These are phyloP conservation scores for Cercospora janseana DNA, from an alignment of 2,329 filamentous ascomycete species.

Conservation along the genomic window DNA sequence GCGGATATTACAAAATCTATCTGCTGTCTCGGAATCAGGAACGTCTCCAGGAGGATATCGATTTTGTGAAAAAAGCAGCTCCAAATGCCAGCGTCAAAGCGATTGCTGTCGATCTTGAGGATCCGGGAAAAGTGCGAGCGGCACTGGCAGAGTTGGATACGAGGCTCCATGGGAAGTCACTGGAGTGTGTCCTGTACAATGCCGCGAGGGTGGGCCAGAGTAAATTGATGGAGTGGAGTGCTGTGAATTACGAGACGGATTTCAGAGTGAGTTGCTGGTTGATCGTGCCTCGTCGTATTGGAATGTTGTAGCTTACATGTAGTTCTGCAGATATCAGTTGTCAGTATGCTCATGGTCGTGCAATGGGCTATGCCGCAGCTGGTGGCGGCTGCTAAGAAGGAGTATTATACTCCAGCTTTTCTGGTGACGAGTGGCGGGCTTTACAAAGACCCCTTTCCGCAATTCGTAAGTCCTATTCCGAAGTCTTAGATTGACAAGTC, in stretches of 20 bases:
- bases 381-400: slow-evolving; percentile 28
- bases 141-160: slow-evolving; percentile 44
- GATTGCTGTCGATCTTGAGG: slow-evolving; percentile 45
- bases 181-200: slow-evolving; percentile 53
- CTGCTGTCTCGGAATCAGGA: slow-evolving; percentile 28
- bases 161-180: slow-evolving; percentile 33
- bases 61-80: slow-evolving; percentile 21
- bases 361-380: slow-evolving; percentile 48
- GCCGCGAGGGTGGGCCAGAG: slow-evolving; percentile 48
- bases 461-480: slow-evolving; percentile 7
- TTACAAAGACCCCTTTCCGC: slow-evolving; percentile 46
- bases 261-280: slow-evolving; percentile 41
- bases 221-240: slow-evolving; percentile 41
- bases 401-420: slow-evolving; percentile 41
- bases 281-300: neutral
- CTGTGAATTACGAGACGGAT: slow-evolving; percentile 50
- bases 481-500: too few relatives aligned
- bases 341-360: slow-evolving; percentile 47
- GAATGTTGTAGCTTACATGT: neutral
- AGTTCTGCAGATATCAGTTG: slow-evolving; percentile 42
- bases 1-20: slow-evolving; percentile 30
- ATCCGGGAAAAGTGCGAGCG: slow-evolving; percentile 38
- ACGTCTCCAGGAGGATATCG: slow-evolving; percentile 29
- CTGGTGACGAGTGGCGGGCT: slow-evolving; percentile 51
- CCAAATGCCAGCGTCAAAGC: slow-evolving; percentile 38